Conservation (phyloP, 2,329 filamentous ascomycete species). For the Paraconiothyrium sp. region DNA sequence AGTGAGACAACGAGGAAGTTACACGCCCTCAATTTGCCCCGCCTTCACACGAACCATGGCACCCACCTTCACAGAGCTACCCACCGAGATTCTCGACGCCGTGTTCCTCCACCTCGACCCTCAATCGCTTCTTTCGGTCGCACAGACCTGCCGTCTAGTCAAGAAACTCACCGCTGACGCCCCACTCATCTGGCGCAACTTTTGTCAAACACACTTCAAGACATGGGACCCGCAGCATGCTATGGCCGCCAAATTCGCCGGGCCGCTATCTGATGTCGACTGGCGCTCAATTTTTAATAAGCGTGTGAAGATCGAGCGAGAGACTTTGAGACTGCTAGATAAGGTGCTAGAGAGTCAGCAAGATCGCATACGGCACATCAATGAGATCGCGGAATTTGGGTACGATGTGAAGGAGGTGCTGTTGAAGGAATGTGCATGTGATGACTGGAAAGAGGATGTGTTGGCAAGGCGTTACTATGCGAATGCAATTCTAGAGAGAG, state of each 20-base stretch:
- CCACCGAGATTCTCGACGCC: constrained; percentile 85
- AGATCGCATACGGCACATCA: constrained; percentile 73
- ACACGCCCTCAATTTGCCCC: neutral
- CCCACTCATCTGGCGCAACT: constrained; percentile 79
- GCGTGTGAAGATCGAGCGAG: constrained; percentile 45
- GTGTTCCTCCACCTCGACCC: constrained; percentile 73
- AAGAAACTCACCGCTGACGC: constrained; percentile 73
- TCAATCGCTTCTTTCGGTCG: constrained; percentile 59
- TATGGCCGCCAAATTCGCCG: constrained; percentile 45
- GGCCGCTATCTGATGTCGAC: constrained; percentile 65
- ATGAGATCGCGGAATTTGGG: constrained; percentile 75
- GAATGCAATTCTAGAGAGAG: constrained; percentile 75
- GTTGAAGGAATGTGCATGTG: constrained; percentile 69
- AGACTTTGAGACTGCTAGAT: constrained; percentile 61
- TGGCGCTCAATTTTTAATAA: constrained; percentile 71
- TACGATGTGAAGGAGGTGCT: constrained; percentile 92
- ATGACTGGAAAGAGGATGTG: constrained; percentile 73
- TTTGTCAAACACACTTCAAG: constrained; percentile 74
- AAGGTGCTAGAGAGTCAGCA: constrained; percentile 76
- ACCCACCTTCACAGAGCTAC: constrained; percentile 58
- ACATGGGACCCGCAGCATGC: constrained; percentile 72
- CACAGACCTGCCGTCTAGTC: constrained; percentile 71
- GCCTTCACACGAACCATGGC: constrained; percentile 22
- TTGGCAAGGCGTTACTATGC: constrained; percentile 83
- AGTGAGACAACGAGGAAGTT: neutral